Base-by-base conservation (phyloP, 139 green algal genomes). In the Micractinium sp. region DNA sequence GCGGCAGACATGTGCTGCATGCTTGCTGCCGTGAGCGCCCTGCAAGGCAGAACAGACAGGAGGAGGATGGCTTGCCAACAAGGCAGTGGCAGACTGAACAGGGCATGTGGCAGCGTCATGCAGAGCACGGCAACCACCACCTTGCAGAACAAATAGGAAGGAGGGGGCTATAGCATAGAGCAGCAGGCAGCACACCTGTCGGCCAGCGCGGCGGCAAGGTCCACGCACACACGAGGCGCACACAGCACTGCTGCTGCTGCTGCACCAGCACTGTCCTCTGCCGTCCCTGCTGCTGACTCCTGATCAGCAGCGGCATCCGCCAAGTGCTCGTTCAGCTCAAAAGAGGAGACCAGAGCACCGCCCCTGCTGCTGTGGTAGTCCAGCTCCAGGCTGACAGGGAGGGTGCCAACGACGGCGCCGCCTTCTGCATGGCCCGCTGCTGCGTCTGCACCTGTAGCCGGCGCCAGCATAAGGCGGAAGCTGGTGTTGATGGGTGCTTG, bases 311-410 rank as follows among this genome's bases (percentile, higher is more conserved):
- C 25, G 15, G 18, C 60, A 31, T 39, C 31, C 2, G 83, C 63
- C 36, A 87, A 67, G 66, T 80, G 67, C 38, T 87, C 67, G 19
- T 87, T 87, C 25, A 87, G 38, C 83, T 87, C 83, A 22, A 87
- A 87, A 19, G 83, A 87, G 14, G 83, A 87, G 19, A 87, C 33
- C 66, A 87, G 67, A 14, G 36, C 39, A 0, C 31, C 36, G 22
- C 20, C 36, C 12, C 35, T 7, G 36, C 63, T 12, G 82, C 38
- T 47, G 83, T 25, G 25, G 33, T 81, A 87, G 22, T 87, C 83
- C 0, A 87, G 83, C 83, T 81, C 18, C 16, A 87, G 39, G 0
- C 38, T 29, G 66, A 87, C 83, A 13, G 56, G 38, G 38, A 87
- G 36, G 67, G 33, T 87, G 38, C 83, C 83, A 31, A 87, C 67